Evolutionary conservation across 768 basidiomycete species (phyloP), one percentile per base, ranked within the genome.

Genomic region (Rhodotorula kratochvilovae): DNA sequence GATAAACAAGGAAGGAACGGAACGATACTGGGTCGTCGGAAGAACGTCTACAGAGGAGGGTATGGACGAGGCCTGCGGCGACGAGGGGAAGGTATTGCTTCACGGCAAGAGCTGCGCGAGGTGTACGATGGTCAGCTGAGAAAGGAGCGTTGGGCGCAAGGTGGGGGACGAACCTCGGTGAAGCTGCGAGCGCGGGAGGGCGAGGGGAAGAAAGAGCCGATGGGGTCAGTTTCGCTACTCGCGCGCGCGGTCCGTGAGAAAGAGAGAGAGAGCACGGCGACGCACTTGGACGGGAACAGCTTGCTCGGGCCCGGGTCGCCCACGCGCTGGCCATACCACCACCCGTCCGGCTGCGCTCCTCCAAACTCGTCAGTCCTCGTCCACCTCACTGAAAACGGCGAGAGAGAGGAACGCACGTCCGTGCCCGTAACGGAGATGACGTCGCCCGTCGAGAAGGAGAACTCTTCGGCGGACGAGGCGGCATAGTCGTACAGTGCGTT

Each of bases 401-500:
- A 15, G 10, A 23, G 45, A 23, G 19, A 25, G 2, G 15, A 5
- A 51, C 68, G 31, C 76, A 93, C 92, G 10, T 92, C 92, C 12
- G 92, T 95, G 31, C 87, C 85, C 0, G 91, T 94, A 17, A 98
- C 94, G 13, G 93, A 94, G 74, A 98, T 96, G 74, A 96, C 90
- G 81, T 98, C 95, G 5, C 90, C 91, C 31, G 87, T 84, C 79
- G 93, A 91, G 87, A 98, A 97, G 79, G 94, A 90, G 80, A 98
- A 97, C 81, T 97, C 95, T 78, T 94, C 92, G 2, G 90, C 88
- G 72, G 89, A 90, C 19, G 89, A 87, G 25, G 90, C 91, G 1
- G 81, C 81, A 76, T 93, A 94, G 80, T 92, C 90, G 79, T 91
- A 95, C 73, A 94, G 81, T 50, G 92, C 92, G 83, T 91, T 90